A percentile compares a stretch with the other conserved stretches of the same genome.
phyloP scores from a whole-genome alignment of 2,329 filamentous ascomycete species.

The Aspergillus terreus region DNA sequence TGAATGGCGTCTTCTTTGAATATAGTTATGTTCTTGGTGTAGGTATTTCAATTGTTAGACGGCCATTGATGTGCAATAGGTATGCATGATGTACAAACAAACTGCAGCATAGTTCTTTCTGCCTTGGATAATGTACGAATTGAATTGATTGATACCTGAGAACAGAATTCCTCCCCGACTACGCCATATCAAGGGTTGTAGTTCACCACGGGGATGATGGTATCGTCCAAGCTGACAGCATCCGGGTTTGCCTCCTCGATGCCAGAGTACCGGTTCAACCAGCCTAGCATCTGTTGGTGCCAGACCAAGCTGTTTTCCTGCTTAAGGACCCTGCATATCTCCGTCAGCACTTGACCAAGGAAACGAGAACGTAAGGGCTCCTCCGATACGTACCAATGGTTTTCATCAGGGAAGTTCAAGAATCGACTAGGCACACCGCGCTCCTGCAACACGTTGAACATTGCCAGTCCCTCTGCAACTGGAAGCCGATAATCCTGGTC shows the following conservation, averaged over 20 bases:
- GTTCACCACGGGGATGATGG: slow-evolving; percentile 30
- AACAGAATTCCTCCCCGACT: too few relatives aligned
- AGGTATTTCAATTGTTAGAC: too few relatives aligned
- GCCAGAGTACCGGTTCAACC: slow-evolving; percentile 56
- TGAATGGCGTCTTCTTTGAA: slow-evolving; percentile 1
- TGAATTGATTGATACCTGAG: too few relatives aligned
- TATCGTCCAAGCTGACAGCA: slow-evolving; percentile 32
- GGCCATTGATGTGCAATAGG: neutral
- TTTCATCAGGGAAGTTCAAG: slow-evolving; percentile 73
- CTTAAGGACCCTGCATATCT: slow-evolving; percentile 65
- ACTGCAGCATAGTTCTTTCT: neutral
- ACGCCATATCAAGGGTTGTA: slow-evolving; percentile 20
- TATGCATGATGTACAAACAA: neutral
- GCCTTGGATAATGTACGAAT: too few relatives aligned
- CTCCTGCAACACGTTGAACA: slow-evolving; percentile 77
- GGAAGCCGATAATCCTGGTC: slow-evolving; percentile 83
- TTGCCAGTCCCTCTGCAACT: slow-evolving; percentile 71
- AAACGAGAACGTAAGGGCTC: neutral
- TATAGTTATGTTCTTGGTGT: too few relatives aligned
- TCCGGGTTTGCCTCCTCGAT: slow-evolving; percentile 24
- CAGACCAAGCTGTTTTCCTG: slow-evolving; percentile 85
- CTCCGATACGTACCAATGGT: slow-evolving; percentile 47
- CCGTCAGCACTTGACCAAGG: too few relatives aligned
- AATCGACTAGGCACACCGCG: slow-evolving; percentile 71
- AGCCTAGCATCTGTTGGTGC: slow-evolving; percentile 77